These are phyloP conservation scores for Aspergillus phoenicis DNA, from an alignment of 2,329 filamentous ascomycete species.

Conservation along the genomic window DNA sequence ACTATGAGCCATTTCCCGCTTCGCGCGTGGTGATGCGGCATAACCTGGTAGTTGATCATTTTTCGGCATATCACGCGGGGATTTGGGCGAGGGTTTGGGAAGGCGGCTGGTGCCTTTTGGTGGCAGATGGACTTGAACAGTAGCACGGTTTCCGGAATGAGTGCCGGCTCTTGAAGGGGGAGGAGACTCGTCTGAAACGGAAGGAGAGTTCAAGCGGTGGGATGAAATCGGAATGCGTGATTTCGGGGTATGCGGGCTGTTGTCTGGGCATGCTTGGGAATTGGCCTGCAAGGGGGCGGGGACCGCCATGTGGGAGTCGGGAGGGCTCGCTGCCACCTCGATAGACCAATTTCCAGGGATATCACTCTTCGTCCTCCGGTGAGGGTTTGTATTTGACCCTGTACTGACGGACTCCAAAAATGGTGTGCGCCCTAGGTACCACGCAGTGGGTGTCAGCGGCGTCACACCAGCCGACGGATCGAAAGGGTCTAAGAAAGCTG, in stretches of 20 bases:
- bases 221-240: slow-evolving; percentile 52
- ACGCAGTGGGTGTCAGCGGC: slow-evolving; percentile 67
- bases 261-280: slow-evolving; percentile 28
- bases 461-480: slow-evolving; percentile 52
- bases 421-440: slow-evolving; percentile 58
- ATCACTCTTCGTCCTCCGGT: slow-evolving; percentile 59
- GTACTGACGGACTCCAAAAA: slow-evolving; percentile 46
- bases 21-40: slow-evolving; percentile 38
- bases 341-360: slow-evolving; percentile 45
- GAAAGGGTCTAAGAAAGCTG: slow-evolving; percentile 44
- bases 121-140: slow-evolving; percentile 35
- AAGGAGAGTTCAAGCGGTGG: slow-evolving; percentile 42
- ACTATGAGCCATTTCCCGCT: slow-evolving; percentile 36
- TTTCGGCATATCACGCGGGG: slow-evolving; percentile 30
- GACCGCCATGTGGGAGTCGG: slow-evolving; percentile 39
- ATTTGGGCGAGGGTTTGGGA: slow-evolving; percentile 43
- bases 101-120: slow-evolving; percentile 45
- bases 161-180: slow-evolving; percentile 40
- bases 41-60: slow-evolving; percentile 29
- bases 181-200: slow-evolving; percentile 45
- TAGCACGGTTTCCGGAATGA: slow-evolving; percentile 33
- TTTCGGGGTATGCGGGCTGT: slow-evolving; percentile 40
- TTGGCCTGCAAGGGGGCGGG: slow-evolving; percentile 34
- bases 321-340: slow-evolving; percentile 32
- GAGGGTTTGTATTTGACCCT: slow-evolving; percentile 27